Evolutionary conservation across 306 rosid genomes (phyloP).

Genomic region (Pyrus communis): DNA sequence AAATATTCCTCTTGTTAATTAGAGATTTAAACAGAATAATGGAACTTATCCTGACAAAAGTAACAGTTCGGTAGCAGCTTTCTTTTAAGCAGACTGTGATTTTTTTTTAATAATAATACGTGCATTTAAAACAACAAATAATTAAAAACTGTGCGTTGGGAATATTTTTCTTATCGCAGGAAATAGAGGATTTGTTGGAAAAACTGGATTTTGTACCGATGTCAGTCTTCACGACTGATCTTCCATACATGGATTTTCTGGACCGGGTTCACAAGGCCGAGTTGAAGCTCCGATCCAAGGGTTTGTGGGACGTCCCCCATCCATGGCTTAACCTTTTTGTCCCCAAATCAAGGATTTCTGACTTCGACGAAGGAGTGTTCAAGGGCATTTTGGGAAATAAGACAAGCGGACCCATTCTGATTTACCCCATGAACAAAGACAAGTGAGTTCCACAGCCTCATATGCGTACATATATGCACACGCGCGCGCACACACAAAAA

Average conservation of each 20-base stretch:
- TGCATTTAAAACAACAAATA: background rate
- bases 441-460: constrained; percentile 45
- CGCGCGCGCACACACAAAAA: background rate
- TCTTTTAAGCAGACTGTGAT: constrained; percentile 3
- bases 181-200: constrained; percentile 44
- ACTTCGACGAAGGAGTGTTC: constrained; percentile 80
- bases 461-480: background rate
- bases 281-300: constrained; percentile 80
- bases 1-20: constrained; percentile 37
- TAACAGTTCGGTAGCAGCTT: constrained; percentile 18
- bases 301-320: constrained; percentile 88
- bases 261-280: constrained; percentile 95
- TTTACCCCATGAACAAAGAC: constrained; percentile 87
- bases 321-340: constrained; percentile 99
- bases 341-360: constrained; percentile 78
- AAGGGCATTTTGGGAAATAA: constrained; percentile 86
- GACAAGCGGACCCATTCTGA: constrained; percentile 94
- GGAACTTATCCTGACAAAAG: constrained; percentile 35
- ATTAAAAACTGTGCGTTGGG: background rate
- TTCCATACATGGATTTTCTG: constrained; percentile 78
- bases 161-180: constrained; percentile 38
- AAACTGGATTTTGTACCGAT: constrained; percentile 55
- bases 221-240: constrained; percentile 75
- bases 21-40: background rate
- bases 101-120: background rate